phyloP scores from a whole-genome alignment of 768 basidiomycete genomes.

The Fomitopsis serialis region DNA sequence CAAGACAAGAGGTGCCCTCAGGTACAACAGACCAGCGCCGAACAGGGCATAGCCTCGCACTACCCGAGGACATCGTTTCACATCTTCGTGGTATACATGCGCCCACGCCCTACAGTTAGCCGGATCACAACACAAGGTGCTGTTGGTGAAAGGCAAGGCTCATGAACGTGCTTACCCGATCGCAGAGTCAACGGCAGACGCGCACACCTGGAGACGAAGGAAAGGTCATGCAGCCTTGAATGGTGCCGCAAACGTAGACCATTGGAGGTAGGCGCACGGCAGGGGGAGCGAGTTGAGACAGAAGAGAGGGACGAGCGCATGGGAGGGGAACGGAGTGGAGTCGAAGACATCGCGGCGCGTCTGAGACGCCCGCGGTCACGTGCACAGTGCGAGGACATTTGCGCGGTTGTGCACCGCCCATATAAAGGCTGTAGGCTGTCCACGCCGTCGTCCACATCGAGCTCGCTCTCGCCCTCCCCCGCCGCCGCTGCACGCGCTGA shows the following conservation, averaged over 20 bases:
- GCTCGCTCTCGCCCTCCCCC: slow-evolving; percentile 1
- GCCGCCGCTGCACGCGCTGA: neutral
- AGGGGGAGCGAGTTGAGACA: slow-evolving; percentile 1
- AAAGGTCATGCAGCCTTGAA: neutral
- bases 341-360: neutral
- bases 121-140: no score
- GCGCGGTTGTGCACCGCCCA: neutral
- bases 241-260: no score
- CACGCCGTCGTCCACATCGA: neutral
- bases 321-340: slow-evolving; percentile 1
- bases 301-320: slow-evolving; percentile 3
- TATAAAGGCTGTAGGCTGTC: neutral
- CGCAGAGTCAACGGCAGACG: no score
- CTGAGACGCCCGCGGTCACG: slow-evolving; percentile 1
- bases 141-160: no score
- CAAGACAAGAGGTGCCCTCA: no score
- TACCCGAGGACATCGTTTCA: no score
- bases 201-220: neutral
- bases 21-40: no score
- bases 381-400: neutral
- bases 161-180: no score
- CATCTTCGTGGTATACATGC: no score
- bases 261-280: neutral
- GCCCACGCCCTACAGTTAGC: no score
- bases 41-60: no score